Base-by-base conservation (phyloP, 2,329 filamentous ascomycete species). In the Zarea fungicola region DNA sequence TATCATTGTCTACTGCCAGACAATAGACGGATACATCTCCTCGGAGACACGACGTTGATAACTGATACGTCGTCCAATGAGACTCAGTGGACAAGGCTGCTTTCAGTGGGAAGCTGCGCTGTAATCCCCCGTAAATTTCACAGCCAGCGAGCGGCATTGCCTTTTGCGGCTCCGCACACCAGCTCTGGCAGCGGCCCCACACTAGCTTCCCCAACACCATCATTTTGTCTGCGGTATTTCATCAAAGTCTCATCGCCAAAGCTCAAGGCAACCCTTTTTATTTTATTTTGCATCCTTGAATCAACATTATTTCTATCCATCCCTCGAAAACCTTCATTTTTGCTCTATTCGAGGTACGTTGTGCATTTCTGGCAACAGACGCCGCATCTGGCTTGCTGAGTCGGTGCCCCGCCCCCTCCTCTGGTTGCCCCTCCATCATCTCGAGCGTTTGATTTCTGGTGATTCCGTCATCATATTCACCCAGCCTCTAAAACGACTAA, bases 371-470 rank as follows among this genome's bases (percentile, higher is more conserved):
- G 29, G 16, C 28, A 18, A 21, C 29, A 39, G 19, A 26, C 11
- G n/a, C 14, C 34, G 5, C 18, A 31, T 9, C n/a, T n/a, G 13
- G n/a, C 16, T 35, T n/a, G 18, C 25, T 31, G 28, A 19, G 22
- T 40, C 14, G 43, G 25, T 48, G 26, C 46, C 46, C 46, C 46
- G 46, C 46, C 46, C 46, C 46, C 46, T 48, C 46, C 34, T 41
- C 45, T 23, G 34, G 43, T 32, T 36, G 39, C 46, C 46, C 46
- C 46, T 42, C 46, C 39, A 49, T 31, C 31, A 25, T 42, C 36
- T 42, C 45, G 26, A 48, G 37, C 44, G n/a, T 39, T 31, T 40
- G 44, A 47, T 40, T 48, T 29, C 34, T 48, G 45, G 42, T 48
- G 45, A 28, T 41, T 48, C 18, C 45, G 45, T 49, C 46, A 49